Percentiles rank a stretch among this genome's conserved stretches.
Evolutionary conservation across 306 rosid genomes (phyloP).

Genomic region (Spatholobus suberectus): DNA sequence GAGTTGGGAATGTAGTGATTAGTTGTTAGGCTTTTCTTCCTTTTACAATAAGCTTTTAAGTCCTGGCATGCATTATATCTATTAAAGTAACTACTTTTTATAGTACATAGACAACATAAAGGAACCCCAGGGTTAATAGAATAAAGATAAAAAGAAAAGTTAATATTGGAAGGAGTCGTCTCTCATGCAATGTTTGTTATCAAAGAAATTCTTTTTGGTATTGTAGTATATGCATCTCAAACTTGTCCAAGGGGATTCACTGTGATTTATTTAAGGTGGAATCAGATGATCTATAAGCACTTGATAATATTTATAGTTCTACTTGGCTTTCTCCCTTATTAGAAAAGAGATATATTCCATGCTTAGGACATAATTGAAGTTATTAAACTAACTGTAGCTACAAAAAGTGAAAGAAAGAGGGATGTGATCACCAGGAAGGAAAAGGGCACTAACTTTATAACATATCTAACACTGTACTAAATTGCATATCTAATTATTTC

Average conservation of each 20-base stretch:
- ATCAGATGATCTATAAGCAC: slow-evolving; percentile 57
- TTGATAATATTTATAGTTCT: slow-evolving; percentile 52
- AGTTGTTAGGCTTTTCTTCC: slow-evolving; percentile 47
- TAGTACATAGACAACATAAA: slow-evolving; percentile 46
- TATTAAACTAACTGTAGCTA: too few relatives aligned
- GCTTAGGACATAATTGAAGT: slow-evolving; percentile 55
- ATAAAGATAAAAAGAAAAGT: slow-evolving; percentile 57
- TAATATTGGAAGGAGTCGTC: slow-evolving; percentile 60
- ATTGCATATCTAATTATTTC: slow-evolving; percentile 65
- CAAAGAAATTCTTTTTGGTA: not conserved
- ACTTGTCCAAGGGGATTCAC: slow-evolving; percentile 54
- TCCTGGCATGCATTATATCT: slow-evolving; percentile 64
- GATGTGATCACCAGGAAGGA: too few relatives aligned
- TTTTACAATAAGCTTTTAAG: slow-evolving; percentile 64
- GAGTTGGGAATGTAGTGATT: slow-evolving; percentile 34
- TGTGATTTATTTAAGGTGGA: slow-evolving; percentile 51
- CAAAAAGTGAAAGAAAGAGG: slow-evolving; percentile 84
- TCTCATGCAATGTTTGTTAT: slow-evolving; percentile 60
- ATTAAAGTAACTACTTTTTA: slow-evolving; percentile 39
- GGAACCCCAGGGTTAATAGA: slow-evolving; percentile 48
- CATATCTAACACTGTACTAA: slow-evolving; percentile 64
- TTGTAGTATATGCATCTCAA: slow-evolving; percentile 51
- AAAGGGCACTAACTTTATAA: slow-evolving; percentile 48
- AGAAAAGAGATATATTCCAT: slow-evolving; percentile 53
- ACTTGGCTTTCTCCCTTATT: slow-evolving; percentile 47